A percentile compares a stretch with the other conserved stretches of the same genome.
Conservation (phyloP, 108 stramenopile genomes). For the Bacterosira constricta region DNA sequence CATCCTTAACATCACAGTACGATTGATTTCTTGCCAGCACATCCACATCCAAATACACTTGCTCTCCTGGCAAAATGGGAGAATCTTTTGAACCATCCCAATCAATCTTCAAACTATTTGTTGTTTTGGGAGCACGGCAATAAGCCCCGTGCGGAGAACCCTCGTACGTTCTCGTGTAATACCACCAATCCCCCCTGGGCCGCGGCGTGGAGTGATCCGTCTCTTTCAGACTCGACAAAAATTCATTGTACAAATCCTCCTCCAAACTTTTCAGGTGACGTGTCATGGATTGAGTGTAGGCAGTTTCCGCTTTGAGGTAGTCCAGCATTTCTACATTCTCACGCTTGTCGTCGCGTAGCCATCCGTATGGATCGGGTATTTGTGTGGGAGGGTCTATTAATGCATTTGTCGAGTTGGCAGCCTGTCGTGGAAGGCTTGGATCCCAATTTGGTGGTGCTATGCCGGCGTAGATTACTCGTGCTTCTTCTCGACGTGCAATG, state of each 20-base stretch:
- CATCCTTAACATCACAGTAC: constrained; percentile 74
- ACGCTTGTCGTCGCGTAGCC: constrained; percentile 89
- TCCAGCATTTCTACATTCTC: constrained; percentile 64
- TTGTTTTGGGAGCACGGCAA: constrained; percentile 67
- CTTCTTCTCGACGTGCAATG: constrained; percentile 71
- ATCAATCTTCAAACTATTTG: constrained; percentile 6
- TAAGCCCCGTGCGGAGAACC: constrained; percentile 80
- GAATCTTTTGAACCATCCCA: constrained; percentile 69
- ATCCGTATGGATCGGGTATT: constrained; percentile 84
- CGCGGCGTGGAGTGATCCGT: constrained; percentile 80
- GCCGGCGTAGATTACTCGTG: constrained; percentile 63
- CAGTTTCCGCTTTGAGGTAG: constrained; percentile 81
- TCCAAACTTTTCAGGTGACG: constrained; percentile 61
- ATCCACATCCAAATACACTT: constrained; percentile 84
- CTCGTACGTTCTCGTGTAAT: constrained; percentile 89
- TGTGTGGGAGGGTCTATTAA: constrained; percentile 72
- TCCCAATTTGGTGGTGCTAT: constrained; percentile 12
- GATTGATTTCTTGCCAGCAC: constrained; percentile 66
- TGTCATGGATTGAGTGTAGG: constrained; percentile 66
- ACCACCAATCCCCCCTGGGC: constrained; percentile 57
- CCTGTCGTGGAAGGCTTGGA: constrained; percentile 30
- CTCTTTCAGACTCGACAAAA: constrained; percentile 74
- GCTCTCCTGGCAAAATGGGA: constrained; percentile 61
- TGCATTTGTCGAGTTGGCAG: constrained; percentile 25
- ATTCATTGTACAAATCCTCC: constrained; percentile 70